These are phyloP conservation scores for Globisporangium alternatum DNA, from an alignment of 352 stramenopile genomes.

Conservation along the genomic window DNA sequence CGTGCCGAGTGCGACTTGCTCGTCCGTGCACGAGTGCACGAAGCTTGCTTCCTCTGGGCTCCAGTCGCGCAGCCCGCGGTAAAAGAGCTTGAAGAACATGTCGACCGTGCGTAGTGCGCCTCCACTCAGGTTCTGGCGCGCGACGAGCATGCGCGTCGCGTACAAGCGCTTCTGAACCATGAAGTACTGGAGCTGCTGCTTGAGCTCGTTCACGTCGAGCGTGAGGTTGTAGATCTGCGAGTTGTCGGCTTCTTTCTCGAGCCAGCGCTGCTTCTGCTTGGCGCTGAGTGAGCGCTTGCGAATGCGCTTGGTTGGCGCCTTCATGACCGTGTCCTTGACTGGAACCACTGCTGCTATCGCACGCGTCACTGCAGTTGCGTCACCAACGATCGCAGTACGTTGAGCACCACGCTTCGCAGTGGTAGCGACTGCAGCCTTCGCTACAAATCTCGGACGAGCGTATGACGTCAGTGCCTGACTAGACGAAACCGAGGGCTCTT, in stretches of 20 bases:
- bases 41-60: slow-evolving; percentile 4
- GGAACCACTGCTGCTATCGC: background rate
- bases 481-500: background rate
- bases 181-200: slow-evolving; percentile 28
- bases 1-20: slow-evolving; percentile 5
- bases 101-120: slow-evolving; percentile 10
- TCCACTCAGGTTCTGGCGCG: slow-evolving; percentile 11
- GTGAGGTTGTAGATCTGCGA: slow-evolving; percentile 27
- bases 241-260: slow-evolving; percentile 1
- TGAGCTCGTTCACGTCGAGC: slow-evolving; percentile 33
- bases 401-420: background rate
- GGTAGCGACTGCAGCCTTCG: background rate
- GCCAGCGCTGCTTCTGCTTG: slow-evolving; percentile 9
- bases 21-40: slow-evolving; percentile 3
- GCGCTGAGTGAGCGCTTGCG: slow-evolving; percentile 6
- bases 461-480: background rate
- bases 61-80: slow-evolving; percentile 3
- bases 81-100: slow-evolving; percentile 21
- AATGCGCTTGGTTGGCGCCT: background rate
- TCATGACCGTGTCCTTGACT: background rate
- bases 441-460: background rate
- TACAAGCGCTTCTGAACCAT: slow-evolving; percentile 7
- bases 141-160: slow-evolving; percentile 15
- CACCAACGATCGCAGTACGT: background rate
- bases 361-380: background rate